phyloP scores from a whole-genome alignment of 495 filamentous ascomycete species.

The Chaetomium tenue region DNA sequence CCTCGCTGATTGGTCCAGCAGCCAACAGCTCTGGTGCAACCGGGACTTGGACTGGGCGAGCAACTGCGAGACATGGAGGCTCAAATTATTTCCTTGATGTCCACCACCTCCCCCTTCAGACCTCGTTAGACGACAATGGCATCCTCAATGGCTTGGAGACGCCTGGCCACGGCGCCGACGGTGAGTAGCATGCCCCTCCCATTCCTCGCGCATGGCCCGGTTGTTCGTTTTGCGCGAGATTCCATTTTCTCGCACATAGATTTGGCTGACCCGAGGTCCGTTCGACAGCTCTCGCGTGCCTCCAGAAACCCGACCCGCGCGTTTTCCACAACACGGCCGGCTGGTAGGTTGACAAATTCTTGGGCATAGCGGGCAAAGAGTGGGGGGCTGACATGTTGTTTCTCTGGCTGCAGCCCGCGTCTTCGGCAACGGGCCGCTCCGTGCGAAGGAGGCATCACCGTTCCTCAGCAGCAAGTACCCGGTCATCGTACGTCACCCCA shows the following conservation, averaged over 20 bases:
- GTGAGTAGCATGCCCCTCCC: constrained; percentile 36
- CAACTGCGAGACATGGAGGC: constrained; percentile 23
- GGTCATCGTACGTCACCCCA: constrained; percentile 69
- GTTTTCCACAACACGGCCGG: constrained; percentile 83
- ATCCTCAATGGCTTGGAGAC: constrained; percentile 53
- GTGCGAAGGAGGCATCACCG: constrained; percentile 85
- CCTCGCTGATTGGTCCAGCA: constrained; percentile 27
- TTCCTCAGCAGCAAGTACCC: constrained; percentile 84
- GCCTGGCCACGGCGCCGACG: constrained; percentile 45
- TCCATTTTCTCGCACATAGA: constrained; percentile 10
- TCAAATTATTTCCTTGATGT: constrained; percentile 36
- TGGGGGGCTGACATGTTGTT: constrained; percentile 14
- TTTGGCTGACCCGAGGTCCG: constrained; percentile 26
- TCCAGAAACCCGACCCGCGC: constrained; percentile 57
- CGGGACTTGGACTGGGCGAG: constrained; percentile 29
- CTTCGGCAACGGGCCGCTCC: constrained; percentile 76
- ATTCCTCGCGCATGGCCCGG: background rate
- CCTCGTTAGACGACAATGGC: constrained; percentile 45
- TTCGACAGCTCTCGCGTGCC: constrained; percentile 48
- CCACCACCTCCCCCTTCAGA: constrained; percentile 30
- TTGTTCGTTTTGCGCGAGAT: background rate
- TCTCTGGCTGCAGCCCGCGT: constrained; percentile 55
- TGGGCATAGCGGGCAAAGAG: background rate
- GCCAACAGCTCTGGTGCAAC: constrained; percentile 21
- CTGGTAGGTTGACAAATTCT: constrained; percentile 54